A percentile compares a stretch with the other conserved stretches of the same genome.
Evolutionary conservation across 495 filamentous ascomycete genomes (phyloP).

Genomic region (Terfezia boudieri): DNA sequence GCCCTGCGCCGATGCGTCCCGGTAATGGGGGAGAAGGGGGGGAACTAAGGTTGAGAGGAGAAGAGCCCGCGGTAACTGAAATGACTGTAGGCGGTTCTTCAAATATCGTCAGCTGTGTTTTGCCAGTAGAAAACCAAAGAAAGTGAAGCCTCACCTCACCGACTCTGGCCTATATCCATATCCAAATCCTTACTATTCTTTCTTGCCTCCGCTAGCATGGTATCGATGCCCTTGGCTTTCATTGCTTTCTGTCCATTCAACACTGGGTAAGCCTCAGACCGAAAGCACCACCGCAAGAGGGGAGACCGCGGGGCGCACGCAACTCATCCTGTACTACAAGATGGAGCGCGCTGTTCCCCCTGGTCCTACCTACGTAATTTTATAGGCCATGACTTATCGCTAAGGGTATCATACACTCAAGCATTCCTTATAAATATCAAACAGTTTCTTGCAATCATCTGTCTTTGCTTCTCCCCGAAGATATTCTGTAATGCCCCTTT

Average conservation of each 20-base stretch:
- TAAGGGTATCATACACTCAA: constrained; percentile 29
- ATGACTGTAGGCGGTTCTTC: not conserved
- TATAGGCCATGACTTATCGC: not conserved
- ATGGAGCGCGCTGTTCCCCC: not conserved
- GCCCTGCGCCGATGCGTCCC: too few relatives aligned
- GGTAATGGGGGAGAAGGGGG: not conserved
- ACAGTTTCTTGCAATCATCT: constrained; percentile 46
- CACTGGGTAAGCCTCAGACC: not conserved
- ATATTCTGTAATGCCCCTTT: constrained; percentile 30
- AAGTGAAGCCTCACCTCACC: not conserved
- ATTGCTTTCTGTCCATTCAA: constrained; percentile 32
- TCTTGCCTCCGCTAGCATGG: constrained; percentile 47
- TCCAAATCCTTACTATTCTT: constrained; percentile 18
- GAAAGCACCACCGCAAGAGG: too few relatives aligned
- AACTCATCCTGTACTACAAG: too few relatives aligned
- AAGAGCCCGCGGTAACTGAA: not conserved
- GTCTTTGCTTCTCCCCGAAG: constrained; percentile 39
- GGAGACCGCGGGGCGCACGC: too few relatives aligned
- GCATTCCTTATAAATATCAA: constrained; percentile 44
- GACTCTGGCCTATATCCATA: not conserved
- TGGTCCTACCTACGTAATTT: not conserved
- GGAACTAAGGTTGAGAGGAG: not conserved
- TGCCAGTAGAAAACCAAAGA: too few relatives aligned
- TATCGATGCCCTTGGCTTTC: constrained; percentile 44
- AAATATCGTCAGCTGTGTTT: too few relatives aligned